Conservation (phyloP, 164 flowering plant species). For the Vitis amurensis region DNA sequence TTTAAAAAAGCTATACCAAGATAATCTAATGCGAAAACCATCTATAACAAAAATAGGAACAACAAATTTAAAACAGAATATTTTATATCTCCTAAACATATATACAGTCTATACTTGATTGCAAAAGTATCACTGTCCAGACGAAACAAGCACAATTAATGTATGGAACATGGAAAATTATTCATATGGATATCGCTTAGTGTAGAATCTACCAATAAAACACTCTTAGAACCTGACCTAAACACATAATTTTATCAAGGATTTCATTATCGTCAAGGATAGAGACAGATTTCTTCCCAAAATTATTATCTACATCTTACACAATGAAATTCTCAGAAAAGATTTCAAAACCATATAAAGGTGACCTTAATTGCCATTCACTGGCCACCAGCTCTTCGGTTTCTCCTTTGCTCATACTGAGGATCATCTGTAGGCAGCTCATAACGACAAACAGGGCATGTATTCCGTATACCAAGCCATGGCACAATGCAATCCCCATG, state of each 20-base stretch:
- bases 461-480: conserved; percentile 57
- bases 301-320: conserved; percentile 18
- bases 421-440: conserved; percentile 66
- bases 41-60: neutral
- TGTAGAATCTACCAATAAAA: neutral
- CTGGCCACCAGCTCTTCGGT: conserved; percentile 18
- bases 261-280: conserved; percentile 5
- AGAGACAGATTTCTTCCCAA: neutral
- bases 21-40: neutral
- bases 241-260: neutral
- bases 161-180: neutral
- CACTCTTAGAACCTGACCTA: conserved; percentile 8
- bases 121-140: neutral
- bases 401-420: conserved; percentile 46
- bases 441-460: conserved; percentile 66
- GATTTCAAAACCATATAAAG: conserved; percentile 1
- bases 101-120: neutral
- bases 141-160: neutral
- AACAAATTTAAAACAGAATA: neutral
- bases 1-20: neutral
- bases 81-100: neutral
- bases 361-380: conserved; percentile 13
- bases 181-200: neutral
- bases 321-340: conserved; percentile 14
- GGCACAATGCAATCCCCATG: conserved; percentile 64